Evolutionary conservation across 371 early-diverging fungal genomes (phyloP), one percentile per base, ranked within the genome.

Genomic region (Rhizopus delemar): DNA sequence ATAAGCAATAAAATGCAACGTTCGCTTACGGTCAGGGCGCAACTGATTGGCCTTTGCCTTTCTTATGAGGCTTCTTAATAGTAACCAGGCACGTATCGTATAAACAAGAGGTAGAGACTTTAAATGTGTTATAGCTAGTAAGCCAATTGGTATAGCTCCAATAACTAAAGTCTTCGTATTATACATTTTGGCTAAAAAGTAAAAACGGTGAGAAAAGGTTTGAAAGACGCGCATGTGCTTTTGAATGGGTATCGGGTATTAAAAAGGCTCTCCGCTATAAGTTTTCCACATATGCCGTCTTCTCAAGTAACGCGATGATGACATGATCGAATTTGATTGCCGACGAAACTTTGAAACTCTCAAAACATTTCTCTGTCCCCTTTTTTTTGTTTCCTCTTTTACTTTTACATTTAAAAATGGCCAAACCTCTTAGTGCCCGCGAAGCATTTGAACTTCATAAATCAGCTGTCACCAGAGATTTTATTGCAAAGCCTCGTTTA

Each of bases 391-490:
- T 43, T 43, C 15, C 43, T 43, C 43, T 15, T 43, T 43, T 43
- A n/a, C 43, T 43, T 6, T 15, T 9, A 29, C 22, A 45, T 22
- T 15, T 41, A 43, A 49, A 60, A 22, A 74, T 74, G 73, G 74
- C 74, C 60, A 68, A 62, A 46, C 51, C 62, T 35, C 59, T 88
- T 61, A 70, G 74, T 57, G 71, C 79, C 34, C 70, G 66, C 51
- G 87, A 90, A 73, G 88, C 86, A 13, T 87, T 84, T 65, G 82
- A 83, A 60, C 66, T 89, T 57, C 85, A 89, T 69, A 87, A 84
- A 51, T 71, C 92, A 48, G 97, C 96, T 51, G 93, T 92, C 53
- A 92, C 93, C 46, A 82, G 94, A 71, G 90, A 95, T 80, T 94
- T 93, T 65, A 67, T 82, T 33, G 84, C 92, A 45, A 86, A 93